A percentile compares a stretch with the other conserved stretches of the same genome.
phyloP scores from a whole-genome alignment of 805 yeast genomes.

The Suhomyces prunicola region DNA sequence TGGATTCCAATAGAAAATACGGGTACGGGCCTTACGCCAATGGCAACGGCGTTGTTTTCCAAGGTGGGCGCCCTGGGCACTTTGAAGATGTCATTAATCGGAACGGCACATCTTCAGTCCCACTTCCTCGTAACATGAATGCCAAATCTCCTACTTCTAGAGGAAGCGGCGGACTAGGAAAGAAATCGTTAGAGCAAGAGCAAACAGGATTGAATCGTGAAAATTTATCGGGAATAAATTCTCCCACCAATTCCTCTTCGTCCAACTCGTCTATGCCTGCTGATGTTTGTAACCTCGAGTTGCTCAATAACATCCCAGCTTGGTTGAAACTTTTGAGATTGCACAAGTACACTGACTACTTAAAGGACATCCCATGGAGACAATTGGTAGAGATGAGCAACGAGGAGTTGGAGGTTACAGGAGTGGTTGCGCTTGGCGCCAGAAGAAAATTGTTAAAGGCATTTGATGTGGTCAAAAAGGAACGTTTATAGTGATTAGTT shows the following conservation, averaged over 20 bases:
- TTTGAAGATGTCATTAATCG: constrained; percentile 38
- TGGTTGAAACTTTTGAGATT: constrained; percentile 89
- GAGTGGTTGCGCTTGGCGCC: constrained; percentile 95
- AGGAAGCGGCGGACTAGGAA: background rate
- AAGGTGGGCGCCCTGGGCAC: constrained; percentile 7
- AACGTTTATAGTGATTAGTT: background rate
- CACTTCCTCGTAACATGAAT: constrained; percentile 17
- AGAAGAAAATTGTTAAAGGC: constrained; percentile 90
- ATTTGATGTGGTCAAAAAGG: constrained; percentile 67
- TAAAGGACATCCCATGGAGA: constrained; percentile 74
- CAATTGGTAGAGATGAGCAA: constrained; percentile 72
- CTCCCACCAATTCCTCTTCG: constrained; percentile 1
- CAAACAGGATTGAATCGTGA: constrained; percentile 4
- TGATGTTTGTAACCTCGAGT: constrained; percentile 40
- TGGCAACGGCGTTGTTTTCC: constrained; percentile 1
- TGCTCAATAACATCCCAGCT: constrained; percentile 76
- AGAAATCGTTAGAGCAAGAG: constrained; percentile 1
- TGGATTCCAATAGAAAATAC: constrained; percentile 39
- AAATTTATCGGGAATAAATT: constrained; percentile 12
- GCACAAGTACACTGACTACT: constrained; percentile 89
- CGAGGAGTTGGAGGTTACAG: constrained; percentile 64
- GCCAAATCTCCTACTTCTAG: constrained; percentile 8
- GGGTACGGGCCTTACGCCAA: constrained; percentile 6
- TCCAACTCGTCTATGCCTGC: constrained; percentile 36
- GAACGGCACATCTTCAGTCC: constrained; percentile 34